phyloP scores from a whole-genome alignment of 495 filamentous ascomycete species.

The Trichoderma reesei region DNA sequence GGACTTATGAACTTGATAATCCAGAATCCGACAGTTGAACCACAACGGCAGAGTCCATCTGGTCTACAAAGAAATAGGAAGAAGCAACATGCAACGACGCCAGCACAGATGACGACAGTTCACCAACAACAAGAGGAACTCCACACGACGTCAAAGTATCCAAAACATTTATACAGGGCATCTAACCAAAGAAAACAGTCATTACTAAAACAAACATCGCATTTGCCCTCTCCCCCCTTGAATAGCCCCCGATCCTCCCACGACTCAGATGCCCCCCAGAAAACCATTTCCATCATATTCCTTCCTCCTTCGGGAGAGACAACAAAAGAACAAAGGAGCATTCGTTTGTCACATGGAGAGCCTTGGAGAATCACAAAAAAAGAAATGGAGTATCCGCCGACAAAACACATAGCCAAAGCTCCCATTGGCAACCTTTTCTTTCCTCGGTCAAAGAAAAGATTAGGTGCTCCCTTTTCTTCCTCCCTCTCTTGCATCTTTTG shows the following conservation, averaged over 20 bases:
- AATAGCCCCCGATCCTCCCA: background rate
- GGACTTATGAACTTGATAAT: too few species aligned
- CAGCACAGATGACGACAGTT: background rate
- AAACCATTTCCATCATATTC: background rate
- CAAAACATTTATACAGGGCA: conserved; percentile 8
- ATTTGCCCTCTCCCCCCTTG: background rate
- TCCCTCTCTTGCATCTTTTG: background rate
- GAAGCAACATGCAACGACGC: background rate
- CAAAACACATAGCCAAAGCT: background rate
- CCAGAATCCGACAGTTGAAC: too few species aligned
- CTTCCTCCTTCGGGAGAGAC: background rate
- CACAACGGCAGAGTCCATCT: too few species aligned
- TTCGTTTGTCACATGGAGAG: background rate
- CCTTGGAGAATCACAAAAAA: background rate
- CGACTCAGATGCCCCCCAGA: background rate
- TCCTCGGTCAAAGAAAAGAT: background rate
- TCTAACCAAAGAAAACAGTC: conserved; percentile 7
- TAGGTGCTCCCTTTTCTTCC: too few species aligned
- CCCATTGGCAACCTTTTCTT: background rate
- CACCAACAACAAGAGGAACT: background rate
- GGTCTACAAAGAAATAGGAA: background rate
- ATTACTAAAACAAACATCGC: conserved; percentile 9
- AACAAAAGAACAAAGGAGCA: background rate
- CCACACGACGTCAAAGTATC: background rate
- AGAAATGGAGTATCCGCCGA: too few species aligned